Evolutionary conservation across 352 stramenopile genomes (phyloP).

Genomic region (Phytophthora kernoviae): DNA sequence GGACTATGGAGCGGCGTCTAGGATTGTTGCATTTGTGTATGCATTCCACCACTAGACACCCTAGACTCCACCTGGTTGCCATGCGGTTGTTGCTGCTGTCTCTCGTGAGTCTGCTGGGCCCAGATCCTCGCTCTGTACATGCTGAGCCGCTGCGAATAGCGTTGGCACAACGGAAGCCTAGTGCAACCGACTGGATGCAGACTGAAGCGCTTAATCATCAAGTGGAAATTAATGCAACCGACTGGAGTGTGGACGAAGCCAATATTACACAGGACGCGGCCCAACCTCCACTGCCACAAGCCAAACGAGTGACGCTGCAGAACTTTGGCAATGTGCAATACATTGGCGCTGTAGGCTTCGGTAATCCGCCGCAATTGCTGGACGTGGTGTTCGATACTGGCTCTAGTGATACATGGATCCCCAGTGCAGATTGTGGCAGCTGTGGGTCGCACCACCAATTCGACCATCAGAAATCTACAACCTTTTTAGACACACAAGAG

Average conservation of each 20-base stretch:
- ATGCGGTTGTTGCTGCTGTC: conserved; percentile 20
- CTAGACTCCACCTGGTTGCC: conserved; percentile 7
- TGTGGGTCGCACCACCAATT: conserved; percentile 71
- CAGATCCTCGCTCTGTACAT: conserved; percentile 1
- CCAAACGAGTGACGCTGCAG: conserved; percentile 59
- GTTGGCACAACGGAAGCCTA: conserved; percentile 20
- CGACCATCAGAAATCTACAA: conserved; percentile 53
- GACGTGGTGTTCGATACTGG: conserved; percentile 84
- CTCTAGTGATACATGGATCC: conserved; percentile 85
- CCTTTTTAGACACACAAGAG: conserved; percentile 73
- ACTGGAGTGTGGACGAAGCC: conserved; percentile 10
- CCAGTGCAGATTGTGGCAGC: conserved; percentile 44
- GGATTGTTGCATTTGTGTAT: conserved; percentile 4
- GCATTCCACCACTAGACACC: conserved; percentile 6
- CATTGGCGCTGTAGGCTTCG: conserved; percentile 72
- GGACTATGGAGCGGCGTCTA: conserved; percentile 2
- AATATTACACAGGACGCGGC: conserved; percentile 20
- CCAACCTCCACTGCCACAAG: conserved; percentile 29
- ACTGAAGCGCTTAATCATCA: conserved; percentile 9
- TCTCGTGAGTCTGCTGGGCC: not conserved
- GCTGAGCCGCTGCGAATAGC: conserved; percentile 20
- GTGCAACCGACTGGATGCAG: conserved; percentile 26
- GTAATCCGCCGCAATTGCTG: conserved; percentile 65
- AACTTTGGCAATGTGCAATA: conserved; percentile 91
- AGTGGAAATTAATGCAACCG: not conserved